Evolutionary conservation across 176 grass and related monocot genomes (phyloP).

Genomic region (Triticum dicoccoides): DNA sequence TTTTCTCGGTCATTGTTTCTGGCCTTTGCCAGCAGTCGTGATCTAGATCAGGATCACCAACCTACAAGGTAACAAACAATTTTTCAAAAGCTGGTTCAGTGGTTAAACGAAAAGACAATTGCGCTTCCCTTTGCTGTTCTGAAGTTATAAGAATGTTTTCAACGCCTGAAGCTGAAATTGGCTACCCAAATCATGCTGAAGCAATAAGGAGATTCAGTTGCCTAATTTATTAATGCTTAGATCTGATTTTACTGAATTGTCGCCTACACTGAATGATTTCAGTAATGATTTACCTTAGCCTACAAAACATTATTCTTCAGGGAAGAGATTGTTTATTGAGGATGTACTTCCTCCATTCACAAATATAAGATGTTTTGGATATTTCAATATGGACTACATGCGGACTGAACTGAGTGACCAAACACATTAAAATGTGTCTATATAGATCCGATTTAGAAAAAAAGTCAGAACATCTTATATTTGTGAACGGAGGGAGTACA

Average conservation of each 20-base stretch:
- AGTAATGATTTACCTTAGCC: neutral
- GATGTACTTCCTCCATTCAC: too few relatives aligned
- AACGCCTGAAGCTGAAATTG: neutral
- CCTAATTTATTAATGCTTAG: neutral
- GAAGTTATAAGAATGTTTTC: neutral
- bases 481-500: too few relatives aligned
- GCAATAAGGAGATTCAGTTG: neutral
- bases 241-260: constrained; percentile 20
- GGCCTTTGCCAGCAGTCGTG: constrained; percentile 99
- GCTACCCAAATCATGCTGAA: neutral
- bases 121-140: neutral
- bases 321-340: too few relatives aligned
- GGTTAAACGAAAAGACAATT: neutral
- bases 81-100: neutral
- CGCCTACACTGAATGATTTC: neutral
- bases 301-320: neutral
- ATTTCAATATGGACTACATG: too few relatives aligned
- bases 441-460: too few relatives aligned
- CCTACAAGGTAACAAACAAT: constrained; percentile 45
- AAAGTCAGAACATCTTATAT: too few relatives aligned
- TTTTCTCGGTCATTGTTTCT: constrained; percentile 88
- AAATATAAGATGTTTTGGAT: too few relatives aligned
- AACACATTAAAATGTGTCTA: too few relatives aligned
- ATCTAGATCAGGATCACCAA: constrained; percentile 92
- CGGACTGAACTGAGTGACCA: too few relatives aligned